A percentile compares a stretch with the other conserved stretches of the same genome.
Conservation (phyloP, 176 grass and related monocot species). For the Oryza glumipatula region DNA sequence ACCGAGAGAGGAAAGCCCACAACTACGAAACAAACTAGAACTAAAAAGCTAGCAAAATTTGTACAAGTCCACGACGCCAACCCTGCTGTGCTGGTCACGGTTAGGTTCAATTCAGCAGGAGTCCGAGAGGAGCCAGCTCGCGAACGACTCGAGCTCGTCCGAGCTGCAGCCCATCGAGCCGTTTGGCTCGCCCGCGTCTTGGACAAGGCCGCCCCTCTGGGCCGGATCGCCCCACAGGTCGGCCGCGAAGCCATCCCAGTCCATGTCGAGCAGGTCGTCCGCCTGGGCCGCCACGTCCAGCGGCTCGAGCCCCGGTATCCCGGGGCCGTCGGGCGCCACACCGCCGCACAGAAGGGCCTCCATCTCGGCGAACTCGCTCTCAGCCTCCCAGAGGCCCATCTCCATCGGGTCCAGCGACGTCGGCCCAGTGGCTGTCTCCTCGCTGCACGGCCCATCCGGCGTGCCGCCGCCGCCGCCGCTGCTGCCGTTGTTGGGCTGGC, state of each 20-base stretch:
- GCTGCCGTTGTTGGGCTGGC: slow-evolving; percentile 24
- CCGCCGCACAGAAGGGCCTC: slow-evolving; percentile 42
- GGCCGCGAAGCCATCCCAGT: slow-evolving; percentile 57
- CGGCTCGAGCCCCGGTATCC: neutral
- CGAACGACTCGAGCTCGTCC: slow-evolving; percentile 57
- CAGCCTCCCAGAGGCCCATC: slow-evolving; percentile 27
- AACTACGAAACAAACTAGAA: neutral
- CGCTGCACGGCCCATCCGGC: slow-evolving; percentile 2
- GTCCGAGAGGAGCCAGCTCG: slow-evolving; percentile 71
- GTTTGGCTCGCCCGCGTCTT: neutral
- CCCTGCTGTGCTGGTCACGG: neutral
- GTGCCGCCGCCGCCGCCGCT: slow-evolving; percentile 23
- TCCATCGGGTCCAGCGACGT: slow-evolving; percentile 16
- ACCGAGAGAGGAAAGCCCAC: neutral
- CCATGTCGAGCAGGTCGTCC: slow-evolving; percentile 67
- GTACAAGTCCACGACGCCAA: slow-evolving; percentile 6
- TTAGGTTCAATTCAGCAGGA: slow-evolving; percentile 28
- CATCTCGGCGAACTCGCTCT: slow-evolving; percentile 59
- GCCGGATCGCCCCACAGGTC: slow-evolving; percentile 51
- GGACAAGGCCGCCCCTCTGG: slow-evolving; percentile 4
- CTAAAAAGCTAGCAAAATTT: slow-evolving; percentile 30
- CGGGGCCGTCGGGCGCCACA: neutral
- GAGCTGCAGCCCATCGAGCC: neutral
- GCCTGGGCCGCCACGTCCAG: slow-evolving; percentile 22
- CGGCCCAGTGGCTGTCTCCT: slow-evolving; percentile 43